Percentiles rank a stretch among this genome's conserved stretches.
Evolutionary conservation across 306 rosid species (phyloP).

Genomic region (Pachyrhizus erosus): DNA sequence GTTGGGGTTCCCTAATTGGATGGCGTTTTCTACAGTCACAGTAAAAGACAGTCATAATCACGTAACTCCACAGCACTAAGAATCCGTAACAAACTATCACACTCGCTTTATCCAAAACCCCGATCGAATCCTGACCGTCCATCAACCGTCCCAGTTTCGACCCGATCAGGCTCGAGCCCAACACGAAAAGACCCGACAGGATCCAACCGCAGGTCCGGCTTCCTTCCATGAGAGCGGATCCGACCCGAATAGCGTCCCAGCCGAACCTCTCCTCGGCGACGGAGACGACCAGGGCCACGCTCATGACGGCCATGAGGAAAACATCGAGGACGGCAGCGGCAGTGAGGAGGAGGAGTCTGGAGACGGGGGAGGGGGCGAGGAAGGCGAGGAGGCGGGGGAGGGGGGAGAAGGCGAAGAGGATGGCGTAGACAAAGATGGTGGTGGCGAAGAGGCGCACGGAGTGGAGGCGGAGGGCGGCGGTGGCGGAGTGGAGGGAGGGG

Average conservation of each 20-base stretch:
- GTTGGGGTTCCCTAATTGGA: conserved; percentile 32
- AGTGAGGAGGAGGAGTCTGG: conserved; percentile 15
- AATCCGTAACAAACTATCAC: conserved; percentile 58
- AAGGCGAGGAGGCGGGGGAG: conserved; percentile 43
- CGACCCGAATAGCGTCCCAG: conserved; percentile 65
- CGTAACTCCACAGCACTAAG: conserved; percentile 63
- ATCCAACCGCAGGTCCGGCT: conserved; percentile 60
- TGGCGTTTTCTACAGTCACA: conserved; percentile 66
- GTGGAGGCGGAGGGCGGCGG: conserved; percentile 49
- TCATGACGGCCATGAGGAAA: conserved; percentile 66
- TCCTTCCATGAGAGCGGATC: conserved; percentile 60
- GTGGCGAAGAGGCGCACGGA: conserved; percentile 54
- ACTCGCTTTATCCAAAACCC: conserved; percentile 47
- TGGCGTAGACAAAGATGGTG: conserved; percentile 56
- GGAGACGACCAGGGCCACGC: conserved; percentile 67
- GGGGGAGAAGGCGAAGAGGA: conserved; percentile 51
- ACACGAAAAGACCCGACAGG: conserved; percentile 56
- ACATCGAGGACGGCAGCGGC: conserved; percentile 54
- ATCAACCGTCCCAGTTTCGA: conserved; percentile 47
- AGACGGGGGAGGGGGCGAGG: conserved; percentile 15
- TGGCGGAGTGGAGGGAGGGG: conserved; percentile 44
- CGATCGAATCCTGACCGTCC: conserved; percentile 51
- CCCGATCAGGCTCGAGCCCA: conserved; percentile 51
- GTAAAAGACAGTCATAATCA: conserved; percentile 66
- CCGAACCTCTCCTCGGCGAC: conserved; percentile 75